Percentiles rank a stretch among this genome's conserved stretches.
Conservation (phyloP, 257 asterid genomes). For the Salvia hispanica region DNA sequence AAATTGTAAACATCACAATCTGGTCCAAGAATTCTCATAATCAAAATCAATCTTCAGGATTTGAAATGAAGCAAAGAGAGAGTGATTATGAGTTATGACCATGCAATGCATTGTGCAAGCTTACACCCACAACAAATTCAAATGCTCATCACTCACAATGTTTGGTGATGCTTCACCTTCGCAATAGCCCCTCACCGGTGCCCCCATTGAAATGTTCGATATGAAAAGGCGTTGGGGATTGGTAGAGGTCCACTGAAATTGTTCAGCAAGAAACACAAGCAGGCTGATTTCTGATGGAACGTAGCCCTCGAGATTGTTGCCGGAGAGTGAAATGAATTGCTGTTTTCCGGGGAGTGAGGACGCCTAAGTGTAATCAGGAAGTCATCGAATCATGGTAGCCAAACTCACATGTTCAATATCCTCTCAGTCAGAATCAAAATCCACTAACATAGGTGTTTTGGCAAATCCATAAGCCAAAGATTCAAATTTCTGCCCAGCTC, state of each 20-base stretch:
- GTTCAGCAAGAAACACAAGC: constrained; percentile 59
- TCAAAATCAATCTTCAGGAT: too few relatives aligned
- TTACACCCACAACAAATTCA: constrained; percentile 65
- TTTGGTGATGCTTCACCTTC: constrained; percentile 64
- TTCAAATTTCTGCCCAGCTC: too few relatives aligned
- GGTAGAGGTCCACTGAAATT: constrained; percentile 57
- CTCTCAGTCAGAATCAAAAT: too few relatives aligned
- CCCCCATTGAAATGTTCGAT: too few relatives aligned
- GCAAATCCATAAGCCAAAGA: too few relatives aligned
- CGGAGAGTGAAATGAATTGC: constrained; percentile 56
- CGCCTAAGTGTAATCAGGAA: too few relatives aligned
- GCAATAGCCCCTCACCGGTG: constrained; percentile 37
- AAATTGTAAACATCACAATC: too few relatives aligned
- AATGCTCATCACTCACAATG: constrained; percentile 74
- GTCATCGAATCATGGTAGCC: too few relatives aligned
- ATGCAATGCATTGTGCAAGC: constrained; percentile 69
- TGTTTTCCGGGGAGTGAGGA: too few relatives aligned
- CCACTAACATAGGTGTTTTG: too few relatives aligned
- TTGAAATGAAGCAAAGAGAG: background rate
- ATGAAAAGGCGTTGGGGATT: constrained; percentile 43
- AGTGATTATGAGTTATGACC: constrained; percentile 51
- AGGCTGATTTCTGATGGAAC: constrained; percentile 80
- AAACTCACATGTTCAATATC: too few relatives aligned
- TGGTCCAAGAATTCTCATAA: too few relatives aligned
- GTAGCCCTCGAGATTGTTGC: constrained; percentile 64